Conservation (phyloP, 202 grass and related monocot species). For the Carex arenaria region DNA sequence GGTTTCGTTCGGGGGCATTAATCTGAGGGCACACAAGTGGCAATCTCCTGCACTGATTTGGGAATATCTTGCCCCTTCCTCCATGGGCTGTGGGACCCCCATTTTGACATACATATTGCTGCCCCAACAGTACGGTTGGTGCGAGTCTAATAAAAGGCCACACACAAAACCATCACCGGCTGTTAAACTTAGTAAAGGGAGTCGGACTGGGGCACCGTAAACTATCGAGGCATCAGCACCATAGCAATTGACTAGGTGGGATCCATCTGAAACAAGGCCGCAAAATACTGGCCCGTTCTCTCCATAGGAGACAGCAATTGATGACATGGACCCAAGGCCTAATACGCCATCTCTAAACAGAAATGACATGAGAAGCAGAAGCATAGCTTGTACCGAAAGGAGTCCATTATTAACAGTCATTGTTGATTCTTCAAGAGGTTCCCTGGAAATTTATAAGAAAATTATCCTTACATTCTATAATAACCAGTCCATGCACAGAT, state of each 20-base stretch:
- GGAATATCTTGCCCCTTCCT: constrained; percentile 66
- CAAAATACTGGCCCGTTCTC: constrained; percentile 96
- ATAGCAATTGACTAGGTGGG: constrained; percentile 77
- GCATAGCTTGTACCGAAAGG: constrained; percentile 24
- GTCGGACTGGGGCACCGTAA: constrained; percentile 62
- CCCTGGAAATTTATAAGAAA: constrained; percentile 28
- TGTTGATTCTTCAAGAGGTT: constrained; percentile 4
- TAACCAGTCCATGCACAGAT: background rate
- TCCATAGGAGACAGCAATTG: constrained; percentile 91
- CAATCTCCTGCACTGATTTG: constrained; percentile 90
- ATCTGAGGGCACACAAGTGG: constrained; percentile 75
- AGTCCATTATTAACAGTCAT: constrained; percentile 32
- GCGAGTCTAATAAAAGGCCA: constrained; percentile 79
- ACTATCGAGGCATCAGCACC: constrained; percentile 88
- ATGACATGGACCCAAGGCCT: constrained; percentile 90
- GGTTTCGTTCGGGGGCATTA: background rate
- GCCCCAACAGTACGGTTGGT: constrained; percentile 95
- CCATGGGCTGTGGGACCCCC: constrained; percentile 93
- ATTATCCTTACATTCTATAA: background rate
- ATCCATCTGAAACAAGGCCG: constrained; percentile 72
- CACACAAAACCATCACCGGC: constrained; percentile 90
- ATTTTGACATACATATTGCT: constrained; percentile 92
- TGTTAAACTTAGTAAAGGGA: constrained; percentile 67
- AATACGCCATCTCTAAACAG: constrained; percentile 18
- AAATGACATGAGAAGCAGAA: constrained; percentile 32